phyloP scores from a whole-genome alignment of 163 green algal genomes.

The Chloroidium sp. region DNA sequence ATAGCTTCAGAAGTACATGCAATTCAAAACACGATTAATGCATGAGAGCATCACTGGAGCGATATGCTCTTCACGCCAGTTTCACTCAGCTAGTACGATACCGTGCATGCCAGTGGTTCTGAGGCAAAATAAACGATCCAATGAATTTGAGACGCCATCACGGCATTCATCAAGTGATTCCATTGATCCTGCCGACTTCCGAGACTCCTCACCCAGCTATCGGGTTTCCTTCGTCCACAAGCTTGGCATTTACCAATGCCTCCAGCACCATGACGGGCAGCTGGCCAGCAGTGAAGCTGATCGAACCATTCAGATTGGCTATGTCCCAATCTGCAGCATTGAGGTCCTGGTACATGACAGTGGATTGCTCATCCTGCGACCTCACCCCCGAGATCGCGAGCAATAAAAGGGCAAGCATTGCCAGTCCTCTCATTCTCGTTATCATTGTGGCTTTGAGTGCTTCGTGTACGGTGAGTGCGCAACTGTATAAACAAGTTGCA shows the following conservation, averaged over 20 bases:
- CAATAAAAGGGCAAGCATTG: too few relatives aligned
- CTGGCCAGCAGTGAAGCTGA: not conserved
- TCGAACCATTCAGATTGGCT: not conserved
- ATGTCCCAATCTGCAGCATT: not conserved
- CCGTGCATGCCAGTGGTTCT: not conserved
- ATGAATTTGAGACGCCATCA: too few relatives aligned
- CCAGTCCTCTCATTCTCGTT: too few relatives aligned
- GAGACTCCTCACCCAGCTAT: not conserved
- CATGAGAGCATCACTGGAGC: not conserved
- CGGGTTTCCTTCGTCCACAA: not conserved
- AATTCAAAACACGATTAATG: not conserved
- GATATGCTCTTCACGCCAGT: not conserved
- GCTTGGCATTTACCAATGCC: not conserved
- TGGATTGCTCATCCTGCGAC: not conserved
- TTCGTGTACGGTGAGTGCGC: too few relatives aligned
- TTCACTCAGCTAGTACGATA: not conserved
- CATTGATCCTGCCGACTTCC: not conserved
- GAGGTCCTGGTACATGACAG: not conserved
- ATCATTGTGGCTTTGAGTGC: too few relatives aligned
- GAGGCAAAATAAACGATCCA: too few relatives aligned
- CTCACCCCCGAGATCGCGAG: too few relatives aligned
- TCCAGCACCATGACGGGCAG: not conserved
- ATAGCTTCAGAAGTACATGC: too few relatives aligned
- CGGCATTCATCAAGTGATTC: too few relatives aligned
- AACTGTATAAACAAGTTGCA: too few relatives aligned